phyloP scores from a whole-genome alignment of 2,329 filamentous ascomycete genomes.

The Alternaria sp. region DNA sequence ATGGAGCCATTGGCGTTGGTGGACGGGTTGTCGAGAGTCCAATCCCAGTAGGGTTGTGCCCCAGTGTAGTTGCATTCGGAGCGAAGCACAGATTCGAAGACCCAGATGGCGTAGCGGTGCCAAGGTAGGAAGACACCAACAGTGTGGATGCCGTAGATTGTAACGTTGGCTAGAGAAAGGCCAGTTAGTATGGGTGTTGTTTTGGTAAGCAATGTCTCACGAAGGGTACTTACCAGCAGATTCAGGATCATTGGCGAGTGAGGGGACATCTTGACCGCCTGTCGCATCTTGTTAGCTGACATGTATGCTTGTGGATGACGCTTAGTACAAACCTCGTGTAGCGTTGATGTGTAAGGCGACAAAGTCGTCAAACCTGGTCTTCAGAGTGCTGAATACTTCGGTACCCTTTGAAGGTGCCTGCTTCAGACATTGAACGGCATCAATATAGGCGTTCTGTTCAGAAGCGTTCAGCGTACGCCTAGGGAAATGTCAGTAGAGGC shows the following conservation, averaged over 20 bases:
- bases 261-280: background rate
- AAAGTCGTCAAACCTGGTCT: background rate
- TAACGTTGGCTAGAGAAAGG: background rate
- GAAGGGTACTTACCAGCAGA: background rate
- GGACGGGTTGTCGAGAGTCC: background rate
- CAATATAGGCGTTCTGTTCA: background rate
- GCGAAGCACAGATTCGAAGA: background rate
- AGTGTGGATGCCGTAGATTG: background rate
- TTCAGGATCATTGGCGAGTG: background rate
- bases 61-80: background rate
- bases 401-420: background rate
- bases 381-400: background rate
- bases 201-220: background rate
- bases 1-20: background rate
- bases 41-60: background rate
- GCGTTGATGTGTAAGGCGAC: background rate
- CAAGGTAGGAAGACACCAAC: background rate
- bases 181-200: background rate
- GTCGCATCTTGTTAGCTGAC: background rate
- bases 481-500: background rate
- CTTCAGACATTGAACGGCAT: background rate
- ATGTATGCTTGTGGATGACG: no score
- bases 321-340: background rate
- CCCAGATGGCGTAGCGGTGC: background rate
- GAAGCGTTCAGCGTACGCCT: background rate